Evolutionary conservation across 169 alveolate genomes (phyloP).

Genomic region (Cryptosporidium bovis): DNA sequence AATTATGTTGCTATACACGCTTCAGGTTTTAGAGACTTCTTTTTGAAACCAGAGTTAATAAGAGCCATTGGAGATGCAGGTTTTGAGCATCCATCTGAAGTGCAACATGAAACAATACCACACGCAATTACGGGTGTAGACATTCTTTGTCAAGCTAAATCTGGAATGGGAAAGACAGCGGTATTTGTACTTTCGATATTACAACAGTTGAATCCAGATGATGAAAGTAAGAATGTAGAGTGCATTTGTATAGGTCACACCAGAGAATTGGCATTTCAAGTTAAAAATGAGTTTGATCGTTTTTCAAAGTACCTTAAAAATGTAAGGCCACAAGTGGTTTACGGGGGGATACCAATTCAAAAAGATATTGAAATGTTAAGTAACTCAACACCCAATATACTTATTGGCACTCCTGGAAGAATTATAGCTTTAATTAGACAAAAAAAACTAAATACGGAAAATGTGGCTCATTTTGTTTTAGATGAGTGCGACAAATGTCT

Average conservation of each 20-base stretch:
- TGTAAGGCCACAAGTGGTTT: constrained; percentile 96
- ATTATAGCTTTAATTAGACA: constrained; percentile 93
- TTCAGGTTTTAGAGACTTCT: constrained; percentile 95
- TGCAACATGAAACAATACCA: constrained; percentile 98
- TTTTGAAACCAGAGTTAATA: constrained; percentile 95
- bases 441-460: constrained; percentile 91
- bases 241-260: constrained; percentile 97
- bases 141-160: constrained; percentile 98
- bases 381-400: constrained; percentile 92
- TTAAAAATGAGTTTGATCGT: constrained; percentile 97
- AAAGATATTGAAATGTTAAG: constrained; percentile 94
- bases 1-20: constrained; percentile 91
- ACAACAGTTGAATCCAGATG: constrained; percentile 93
- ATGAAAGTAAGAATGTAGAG: constrained; percentile 84
- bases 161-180: constrained; percentile 99
- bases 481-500: constrained; percentile 99
- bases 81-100: constrained; percentile 99
- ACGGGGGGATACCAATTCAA: constrained; percentile 97
- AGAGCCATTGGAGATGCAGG: constrained; percentile 98
- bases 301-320: constrained; percentile 95
- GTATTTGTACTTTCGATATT: constrained; percentile 97
- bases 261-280: constrained; percentile 99
- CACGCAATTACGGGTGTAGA: constrained; percentile 98
- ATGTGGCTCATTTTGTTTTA: constrained; percentile 95
- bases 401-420: constrained; percentile 99